Evolutionary conservation across 1,284 basidiomycete species (phyloP).

Genomic region (Golubevia pallescens): DNA sequence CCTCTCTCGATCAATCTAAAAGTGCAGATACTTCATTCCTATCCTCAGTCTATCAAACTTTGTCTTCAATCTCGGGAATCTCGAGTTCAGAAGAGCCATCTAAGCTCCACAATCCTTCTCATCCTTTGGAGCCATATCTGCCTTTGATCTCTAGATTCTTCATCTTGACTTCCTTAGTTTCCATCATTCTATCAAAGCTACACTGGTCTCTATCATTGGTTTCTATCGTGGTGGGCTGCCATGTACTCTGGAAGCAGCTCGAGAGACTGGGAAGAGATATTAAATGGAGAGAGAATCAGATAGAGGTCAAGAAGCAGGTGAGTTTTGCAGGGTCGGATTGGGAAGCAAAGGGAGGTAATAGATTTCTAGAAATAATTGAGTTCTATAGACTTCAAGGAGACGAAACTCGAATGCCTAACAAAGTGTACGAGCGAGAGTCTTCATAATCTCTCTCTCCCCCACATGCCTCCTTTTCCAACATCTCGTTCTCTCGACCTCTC

Average conservation of each 20-base stretch:
- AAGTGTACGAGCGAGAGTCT: too few species aligned
- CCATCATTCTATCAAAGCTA: conserved; percentile 21
- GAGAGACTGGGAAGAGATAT: conserved; percentile 20
- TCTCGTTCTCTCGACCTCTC: not conserved
- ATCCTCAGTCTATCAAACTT: not conserved
- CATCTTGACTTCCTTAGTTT: conserved; percentile 24
- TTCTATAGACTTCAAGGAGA: conserved; percentile 1
- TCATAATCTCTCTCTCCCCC: too few species aligned
- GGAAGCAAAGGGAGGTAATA: too few species aligned
- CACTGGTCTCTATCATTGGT: conserved; percentile 20
- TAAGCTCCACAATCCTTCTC: not conserved
- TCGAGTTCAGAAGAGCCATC: not conserved
- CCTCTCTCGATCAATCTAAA: not conserved
- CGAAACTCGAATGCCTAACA: too few species aligned
- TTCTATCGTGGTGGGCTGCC: conserved; percentile 18
- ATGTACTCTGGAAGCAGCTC: conserved; percentile 31
- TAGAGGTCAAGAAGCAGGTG: conserved; percentile 7
- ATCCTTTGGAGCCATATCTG: conserved; percentile 27
- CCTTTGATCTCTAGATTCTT: conserved; percentile 35
- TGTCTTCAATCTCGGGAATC: too few species aligned
- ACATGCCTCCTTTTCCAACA: not conserved
- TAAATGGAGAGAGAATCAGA: conserved; percentile 27
- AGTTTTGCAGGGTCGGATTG: conserved; percentile 7
- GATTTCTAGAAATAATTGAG: conserved; percentile 7
- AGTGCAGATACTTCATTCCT: too few species aligned